Conservation (phyloP, 169 alveolate genomes). For the Cryptosporidium canis region DNA sequence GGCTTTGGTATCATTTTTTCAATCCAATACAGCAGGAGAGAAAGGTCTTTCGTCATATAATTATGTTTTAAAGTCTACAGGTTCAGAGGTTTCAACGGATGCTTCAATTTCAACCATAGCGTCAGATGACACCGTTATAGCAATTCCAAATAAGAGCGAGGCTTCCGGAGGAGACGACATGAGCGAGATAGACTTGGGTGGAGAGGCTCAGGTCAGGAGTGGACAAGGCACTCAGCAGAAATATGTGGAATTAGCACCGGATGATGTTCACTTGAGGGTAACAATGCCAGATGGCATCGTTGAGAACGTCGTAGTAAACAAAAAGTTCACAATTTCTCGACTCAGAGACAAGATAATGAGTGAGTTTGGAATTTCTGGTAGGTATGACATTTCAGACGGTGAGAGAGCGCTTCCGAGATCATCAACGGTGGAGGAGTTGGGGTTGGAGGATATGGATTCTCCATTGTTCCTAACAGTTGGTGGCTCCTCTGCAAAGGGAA, state of each 20-base stretch:
- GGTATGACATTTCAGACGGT: constrained; percentile 28
- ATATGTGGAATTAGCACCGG: constrained; percentile 42
- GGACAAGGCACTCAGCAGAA: neutral
- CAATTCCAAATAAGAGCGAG: constrained; percentile 5
- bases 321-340: neutral
- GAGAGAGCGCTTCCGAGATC: neutral
- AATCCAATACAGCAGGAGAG: neutral
- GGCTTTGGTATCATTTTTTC: constrained; percentile 32
- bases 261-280: constrained; percentile 53
- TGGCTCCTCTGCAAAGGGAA: neutral
- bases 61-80: constrained; percentile 37
- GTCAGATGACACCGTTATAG: constrained; percentile 33
- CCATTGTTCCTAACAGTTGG: constrained; percentile 4
- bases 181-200: neutral
- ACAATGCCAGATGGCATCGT: constrained; percentile 56
- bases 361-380: constrained; percentile 12
- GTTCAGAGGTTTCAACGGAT: constrained; percentile 8
- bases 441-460: constrained; percentile 17
- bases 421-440: constrained; percentile 22
- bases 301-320: constrained; percentile 22
- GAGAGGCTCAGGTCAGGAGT: neutral
- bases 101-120: constrained; percentile 5
- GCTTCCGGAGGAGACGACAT: neutral
- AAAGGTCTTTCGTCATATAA: constrained; percentile 11
- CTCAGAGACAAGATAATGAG: neutral